Conservation (phyloP, 2,329 filamentous ascomycete species). For the Penicillium sp. region DNA sequence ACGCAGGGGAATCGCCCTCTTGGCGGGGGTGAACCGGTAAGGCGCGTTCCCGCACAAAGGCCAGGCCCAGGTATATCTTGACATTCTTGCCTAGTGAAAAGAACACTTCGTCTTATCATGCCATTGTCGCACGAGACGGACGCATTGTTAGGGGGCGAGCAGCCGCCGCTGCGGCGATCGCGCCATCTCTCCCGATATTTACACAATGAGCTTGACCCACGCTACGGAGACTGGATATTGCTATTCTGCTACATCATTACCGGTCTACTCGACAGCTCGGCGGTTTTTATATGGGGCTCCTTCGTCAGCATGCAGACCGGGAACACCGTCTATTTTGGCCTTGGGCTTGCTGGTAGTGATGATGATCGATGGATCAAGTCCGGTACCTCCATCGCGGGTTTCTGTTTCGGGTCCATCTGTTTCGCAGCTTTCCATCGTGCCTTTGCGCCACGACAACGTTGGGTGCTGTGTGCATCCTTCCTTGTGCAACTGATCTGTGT, state of each 20-base stretch:
- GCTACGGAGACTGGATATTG: slow-evolving; percentile 66
- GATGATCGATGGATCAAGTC: slow-evolving; percentile 67
- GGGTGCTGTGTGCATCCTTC: slow-evolving; percentile 53
- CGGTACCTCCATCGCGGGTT: slow-evolving; percentile 65
- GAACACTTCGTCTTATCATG: neutral
- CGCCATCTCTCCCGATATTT: slow-evolving; percentile 7
- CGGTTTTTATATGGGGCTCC: slow-evolving; percentile 73
- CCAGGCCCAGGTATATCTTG: neutral
- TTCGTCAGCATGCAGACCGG: slow-evolving; percentile 85
- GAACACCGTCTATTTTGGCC: slow-evolving; percentile 77
- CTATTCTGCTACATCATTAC: slow-evolving; percentile 74
- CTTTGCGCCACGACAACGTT: slow-evolving; percentile 43
- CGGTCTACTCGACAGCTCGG: slow-evolving; percentile 72
- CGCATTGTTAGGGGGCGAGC: slow-evolving; percentile 11
- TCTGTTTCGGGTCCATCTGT: slow-evolving; percentile 69
- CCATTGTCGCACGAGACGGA: slow-evolving; percentile 12
- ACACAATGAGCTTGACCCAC: slow-evolving; percentile 53
- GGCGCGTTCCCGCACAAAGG: neutral
- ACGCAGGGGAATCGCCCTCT: neutral
- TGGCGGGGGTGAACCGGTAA: neutral
- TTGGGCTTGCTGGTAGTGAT: slow-evolving; percentile 60
- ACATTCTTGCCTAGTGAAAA: neutral
- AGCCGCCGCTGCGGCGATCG: neutral
- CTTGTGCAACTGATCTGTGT: slow-evolving; percentile 52
- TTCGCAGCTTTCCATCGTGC: slow-evolving; percentile 68